Evolutionary conservation across 306 rosid species (phyloP), one percentile per base, ranked within the genome.

Genomic region (Arachis stenosperma): DNA sequence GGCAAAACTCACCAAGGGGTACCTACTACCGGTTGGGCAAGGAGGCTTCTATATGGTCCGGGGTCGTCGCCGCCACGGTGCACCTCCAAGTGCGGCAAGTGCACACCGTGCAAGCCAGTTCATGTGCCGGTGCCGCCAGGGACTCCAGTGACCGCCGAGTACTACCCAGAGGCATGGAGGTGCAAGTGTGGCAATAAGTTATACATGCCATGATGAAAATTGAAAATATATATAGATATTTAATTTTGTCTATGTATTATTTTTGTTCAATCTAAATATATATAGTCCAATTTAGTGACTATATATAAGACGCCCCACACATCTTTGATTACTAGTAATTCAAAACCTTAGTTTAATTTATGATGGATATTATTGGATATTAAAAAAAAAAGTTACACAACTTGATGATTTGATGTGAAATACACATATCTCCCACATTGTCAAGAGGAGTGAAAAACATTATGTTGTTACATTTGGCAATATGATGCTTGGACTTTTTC

Each of bases 121-220:
- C 99, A 88, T 7, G 97, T 94, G 69, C 81, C 95, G 0, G 95
- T 94, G 86, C 95, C 95, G 0, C 99, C 99, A 0, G 97, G 97
- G 13, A 89, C 85, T 1, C 98, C 97, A 42, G 95, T 91, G 71
- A 88, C 90, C 0, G 81, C 97, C 0, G 99, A 94, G 80, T 91
- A 94, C 75, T 94, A 91, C 77, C 97, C 97, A 0, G 96, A 91
- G 81, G 97, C 96, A n/a, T 94, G 99, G 99, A 85, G 95, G 73
- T 94, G 99, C 91, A 89, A 94, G 80, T 94, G 99, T 83, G 92
- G 97, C 82, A 88, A 91, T 69, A 94, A 72, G 84, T 70, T 88
- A 64, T 94, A 82, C 88, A 89, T 91, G 92, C 99, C 99, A 53
- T 93, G 91, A 93, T 33, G 37, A 33, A 33, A 33, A 33, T 33